These are phyloP conservation scores for Botryotinia narcissicola DNA, from an alignment of 2,329 filamentous ascomycete species.

Conservation along the genomic window DNA sequence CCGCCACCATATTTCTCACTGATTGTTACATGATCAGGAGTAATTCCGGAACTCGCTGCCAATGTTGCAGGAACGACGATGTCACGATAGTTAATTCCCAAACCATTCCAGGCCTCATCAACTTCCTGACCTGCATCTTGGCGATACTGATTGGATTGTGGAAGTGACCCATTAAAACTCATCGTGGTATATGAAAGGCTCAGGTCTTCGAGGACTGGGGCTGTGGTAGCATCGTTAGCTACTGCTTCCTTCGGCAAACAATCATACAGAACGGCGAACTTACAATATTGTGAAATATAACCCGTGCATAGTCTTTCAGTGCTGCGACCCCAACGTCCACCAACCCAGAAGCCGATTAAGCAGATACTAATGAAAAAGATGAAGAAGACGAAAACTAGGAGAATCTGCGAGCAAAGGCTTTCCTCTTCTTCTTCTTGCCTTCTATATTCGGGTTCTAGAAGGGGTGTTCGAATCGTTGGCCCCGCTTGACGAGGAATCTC, in stretches of 20 bases:
- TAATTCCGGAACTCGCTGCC: background rate
- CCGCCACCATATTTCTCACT: background rate
- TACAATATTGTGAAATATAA: constrained; percentile 13
- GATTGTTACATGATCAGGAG: background rate
- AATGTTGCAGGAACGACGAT: background rate
- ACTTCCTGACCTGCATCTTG: background rate
- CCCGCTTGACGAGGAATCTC: background rate
- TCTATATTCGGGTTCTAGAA: background rate
- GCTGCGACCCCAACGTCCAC: background rate
- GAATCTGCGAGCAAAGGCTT: background rate
- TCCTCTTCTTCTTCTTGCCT: background rate
- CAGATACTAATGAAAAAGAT: constrained; percentile 1
- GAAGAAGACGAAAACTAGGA: background rate
- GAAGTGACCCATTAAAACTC: background rate
- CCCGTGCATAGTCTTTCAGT: background rate
- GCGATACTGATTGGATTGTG: background rate
- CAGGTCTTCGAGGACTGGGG: background rate
- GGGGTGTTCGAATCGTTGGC: background rate
- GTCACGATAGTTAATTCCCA: constrained; percentile 1
- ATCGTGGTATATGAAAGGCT: background rate
- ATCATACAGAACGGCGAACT: background rate
- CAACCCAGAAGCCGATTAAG: background rate
- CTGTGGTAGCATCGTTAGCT: background rate
- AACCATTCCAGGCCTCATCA: background rate
- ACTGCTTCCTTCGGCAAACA: background rate